Percentiles rank a stretch among this genome's conserved stretches.
phyloP scores from a whole-genome alignment of 345 rosid species.

The Lepidium aucheri region DNA sequence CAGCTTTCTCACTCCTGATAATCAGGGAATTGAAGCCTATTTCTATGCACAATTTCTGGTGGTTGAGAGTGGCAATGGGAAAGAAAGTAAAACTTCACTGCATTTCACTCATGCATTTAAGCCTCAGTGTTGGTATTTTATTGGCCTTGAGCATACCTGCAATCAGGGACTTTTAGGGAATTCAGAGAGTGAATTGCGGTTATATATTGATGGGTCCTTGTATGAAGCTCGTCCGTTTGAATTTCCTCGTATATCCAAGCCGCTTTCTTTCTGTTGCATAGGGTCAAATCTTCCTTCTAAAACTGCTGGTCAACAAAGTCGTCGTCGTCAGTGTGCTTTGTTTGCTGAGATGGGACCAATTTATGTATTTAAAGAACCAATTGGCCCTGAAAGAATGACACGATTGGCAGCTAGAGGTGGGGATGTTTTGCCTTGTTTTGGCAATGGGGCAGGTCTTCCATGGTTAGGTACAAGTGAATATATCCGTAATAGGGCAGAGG shows the following conservation, averaged over 20 bases:
- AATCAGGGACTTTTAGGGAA: constrained; percentile 81
- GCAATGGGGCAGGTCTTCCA: constrained; percentile 86
- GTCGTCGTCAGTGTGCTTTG: constrained; percentile 90
- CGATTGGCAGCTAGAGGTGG: constrained; percentile 88
- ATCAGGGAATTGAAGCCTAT: constrained; percentile 90
- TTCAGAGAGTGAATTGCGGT: constrained; percentile 78
- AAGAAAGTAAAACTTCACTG: constrained; percentile 78
- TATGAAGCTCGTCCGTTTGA: constrained; percentile 89
- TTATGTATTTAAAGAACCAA: constrained; percentile 88
- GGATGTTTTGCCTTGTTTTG: constrained; percentile 79
- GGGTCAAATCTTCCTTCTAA: constrained; percentile 94
- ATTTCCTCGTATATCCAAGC: constrained; percentile 81
- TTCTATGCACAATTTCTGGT: constrained; percentile 97
- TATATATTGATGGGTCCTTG: constrained; percentile 83
- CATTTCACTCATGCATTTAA: constrained; percentile 98
- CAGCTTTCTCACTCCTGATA: constrained; percentile 89
- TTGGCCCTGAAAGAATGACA: constrained; percentile 86
- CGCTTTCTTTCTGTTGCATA: constrained; percentile 92
- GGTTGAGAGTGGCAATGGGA: constrained; percentile 83
- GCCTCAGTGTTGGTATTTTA: constrained; percentile 97
- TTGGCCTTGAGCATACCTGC: constrained; percentile 80
- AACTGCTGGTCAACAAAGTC: constrained; percentile 81
- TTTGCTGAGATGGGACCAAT: constrained; percentile 99
- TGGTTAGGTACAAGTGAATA: constrained; percentile 79
- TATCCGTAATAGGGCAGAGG: constrained; percentile 51